Evolutionary conservation across 106 monocot genomes (phyloP).

Genomic region (Dendrobium officinale): DNA sequence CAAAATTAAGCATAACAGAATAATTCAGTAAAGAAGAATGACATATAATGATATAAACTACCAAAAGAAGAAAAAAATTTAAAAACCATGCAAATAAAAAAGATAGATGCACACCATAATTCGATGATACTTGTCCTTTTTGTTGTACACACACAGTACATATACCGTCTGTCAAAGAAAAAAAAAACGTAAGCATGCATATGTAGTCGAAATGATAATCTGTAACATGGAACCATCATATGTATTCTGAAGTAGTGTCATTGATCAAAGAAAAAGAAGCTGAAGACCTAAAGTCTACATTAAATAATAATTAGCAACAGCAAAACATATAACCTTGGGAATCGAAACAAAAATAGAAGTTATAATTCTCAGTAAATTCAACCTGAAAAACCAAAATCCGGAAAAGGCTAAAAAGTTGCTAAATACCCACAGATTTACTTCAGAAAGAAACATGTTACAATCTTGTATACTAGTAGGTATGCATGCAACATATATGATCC

Average conservation of each 20-base stretch:
- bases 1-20: background rate
- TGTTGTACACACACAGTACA: conserved; percentile 85
- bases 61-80: background rate
- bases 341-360: background rate
- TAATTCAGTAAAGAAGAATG: background rate
- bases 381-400: background rate
- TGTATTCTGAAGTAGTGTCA: background rate
- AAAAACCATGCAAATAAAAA: background rate
- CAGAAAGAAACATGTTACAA: background rate
- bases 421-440: background rate
- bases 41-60: background rate
- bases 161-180: conserved; percentile 55
- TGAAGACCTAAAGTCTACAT: background rate
- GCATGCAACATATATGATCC: background rate
- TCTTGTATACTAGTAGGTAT: background rate
- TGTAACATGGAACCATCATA: background rate
- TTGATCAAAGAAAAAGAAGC: background rate
- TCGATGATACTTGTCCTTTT: conserved; percentile 73
- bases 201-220: no score
- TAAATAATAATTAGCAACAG: background rate
- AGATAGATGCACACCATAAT: conserved; percentile 50
- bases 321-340: background rate
- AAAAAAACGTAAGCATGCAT: background rate
- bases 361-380: background rate
- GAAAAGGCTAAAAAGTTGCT: background rate